Conservation (phyloP, 768 basidiomycete genomes). For the Tubosaeta brunneosetosa region DNA sequence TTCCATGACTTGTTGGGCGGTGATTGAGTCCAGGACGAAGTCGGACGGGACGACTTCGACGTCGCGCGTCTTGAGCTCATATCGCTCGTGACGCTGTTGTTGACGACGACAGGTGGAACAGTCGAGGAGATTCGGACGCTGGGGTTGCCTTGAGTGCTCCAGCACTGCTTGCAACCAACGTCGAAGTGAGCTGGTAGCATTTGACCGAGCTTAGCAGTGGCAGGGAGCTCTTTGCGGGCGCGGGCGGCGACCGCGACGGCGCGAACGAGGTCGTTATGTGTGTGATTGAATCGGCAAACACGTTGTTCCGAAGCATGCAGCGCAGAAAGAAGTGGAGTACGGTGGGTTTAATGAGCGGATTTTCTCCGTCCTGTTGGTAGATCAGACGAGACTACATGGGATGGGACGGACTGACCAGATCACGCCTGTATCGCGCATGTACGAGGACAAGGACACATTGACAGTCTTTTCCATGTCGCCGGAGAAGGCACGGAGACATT, state of each 20-base stretch:
- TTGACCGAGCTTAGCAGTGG: constrained; percentile 36
- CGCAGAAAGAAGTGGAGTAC: constrained; percentile 43
- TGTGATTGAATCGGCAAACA: constrained; percentile 31
- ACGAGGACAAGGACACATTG: constrained; percentile 66
- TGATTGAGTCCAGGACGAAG: constrained; percentile 26
- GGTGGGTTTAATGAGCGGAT: constrained; percentile 39
- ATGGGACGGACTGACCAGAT: constrained; percentile 46
- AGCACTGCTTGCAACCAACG: constrained; percentile 44
- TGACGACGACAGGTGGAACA: neutral
- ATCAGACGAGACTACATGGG: constrained; percentile 4
- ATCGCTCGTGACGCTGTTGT: neutral
- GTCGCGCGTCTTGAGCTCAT: constrained; percentile 26
- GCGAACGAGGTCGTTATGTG: constrained; percentile 34
- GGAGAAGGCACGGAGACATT: constrained; percentile 47
- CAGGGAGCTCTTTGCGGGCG: constrained; percentile 40
- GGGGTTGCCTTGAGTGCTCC: constrained; percentile 40
- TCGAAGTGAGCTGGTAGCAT: constrained; percentile 43
- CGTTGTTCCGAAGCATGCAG: constrained; percentile 41
- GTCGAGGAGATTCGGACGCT: constrained; percentile 18
- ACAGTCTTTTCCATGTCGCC: constrained; percentile 55
- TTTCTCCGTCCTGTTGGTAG: constrained; percentile 34
- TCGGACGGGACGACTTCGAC: constrained; percentile 22
- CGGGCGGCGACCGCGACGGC: too few relatives aligned
- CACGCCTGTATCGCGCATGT: constrained; percentile 59
- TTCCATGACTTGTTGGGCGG: constrained; percentile 27